Evolutionary conservation across 2,329 filamentous ascomycete species (phyloP), one percentile per base, ranked within the genome.

Genomic region (Botrytis galanthina): DNA sequence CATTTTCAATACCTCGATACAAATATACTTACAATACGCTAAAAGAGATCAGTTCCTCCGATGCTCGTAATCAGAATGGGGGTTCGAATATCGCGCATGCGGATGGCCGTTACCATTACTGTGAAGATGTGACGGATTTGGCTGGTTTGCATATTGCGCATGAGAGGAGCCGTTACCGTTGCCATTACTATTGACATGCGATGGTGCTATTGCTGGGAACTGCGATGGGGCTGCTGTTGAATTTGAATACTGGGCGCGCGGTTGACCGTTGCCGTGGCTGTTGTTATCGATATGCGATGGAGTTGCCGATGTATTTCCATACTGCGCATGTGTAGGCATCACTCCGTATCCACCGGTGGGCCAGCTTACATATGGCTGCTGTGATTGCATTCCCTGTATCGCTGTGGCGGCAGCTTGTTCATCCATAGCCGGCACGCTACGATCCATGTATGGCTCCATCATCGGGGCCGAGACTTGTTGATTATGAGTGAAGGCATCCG

Each of bases 321-420:
- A 64, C 37, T 16, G 64, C 16, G 64, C 29, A 22, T 16, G 64
- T 22, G 26, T 20, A 29, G 48, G 35, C 2, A 57, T 16, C 12
- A 66, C 44, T 22, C 29, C 60, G n/a, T 54, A 71, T 63, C 70
- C 70, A 48, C 44, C 44, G 20, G 70, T 10, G 6, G 37, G 26
- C 70, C 70, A 71, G n/a, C n/a, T n/a, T n/a, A 54, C 32, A 44
- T 57, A 66, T 22, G 51, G 20, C n/a, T 70, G 67, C 22, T 61
- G 67, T 14, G 37, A 22, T 37, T 70, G 67, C 39, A 70, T 61
- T 46, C 37, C 54, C 39, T 32, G 37, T n/a, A 70, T 61, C 7
- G 54, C 18, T 12, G 54, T 29, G 20, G 35, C 16, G 6, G 39
- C 48, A 5, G 35, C n/a, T 29, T 57, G 66, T n/a, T 66, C 70